Evolutionary conservation across 106 monocot species (phyloP).

Genomic region (Dendrobium catenatum): DNA sequence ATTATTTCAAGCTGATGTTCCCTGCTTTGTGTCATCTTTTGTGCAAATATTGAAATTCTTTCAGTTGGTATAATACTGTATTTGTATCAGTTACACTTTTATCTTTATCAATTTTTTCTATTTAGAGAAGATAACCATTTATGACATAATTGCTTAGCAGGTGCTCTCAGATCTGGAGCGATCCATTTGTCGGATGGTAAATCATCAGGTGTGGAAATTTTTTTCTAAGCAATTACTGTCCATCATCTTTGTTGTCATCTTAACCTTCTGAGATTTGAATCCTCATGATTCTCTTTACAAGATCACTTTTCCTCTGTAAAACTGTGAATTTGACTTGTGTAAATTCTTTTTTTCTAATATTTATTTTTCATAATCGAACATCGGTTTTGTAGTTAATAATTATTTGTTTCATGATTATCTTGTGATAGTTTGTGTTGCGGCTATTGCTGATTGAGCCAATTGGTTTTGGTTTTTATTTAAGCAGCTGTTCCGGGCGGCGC

Average conservation of each 20-base stretch:
- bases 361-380: neutral
- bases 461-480: too few relatives aligned
- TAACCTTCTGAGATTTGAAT: neutral
- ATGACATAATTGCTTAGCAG: slow-evolving; percentile 25
- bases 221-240: neutral
- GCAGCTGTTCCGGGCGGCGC: too few relatives aligned
- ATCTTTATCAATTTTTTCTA: neutral
- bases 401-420: neutral
- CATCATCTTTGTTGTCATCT: neutral
- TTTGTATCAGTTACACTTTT: neutral
- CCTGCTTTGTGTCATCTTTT: neutral
- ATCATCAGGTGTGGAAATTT: slow-evolving; percentile 46
- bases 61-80: neutral
- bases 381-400: neutral
- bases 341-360: neutral
- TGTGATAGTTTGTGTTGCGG: neutral
- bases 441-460: too few relatives aligned
- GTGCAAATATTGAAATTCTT: neutral
- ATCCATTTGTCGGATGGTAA: slow-evolving; percentile 87
- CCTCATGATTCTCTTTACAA: neutral
- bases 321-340: neutral
- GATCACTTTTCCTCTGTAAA: neutral
- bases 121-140: neutral
- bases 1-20: neutral
- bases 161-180: slow-evolving; percentile 97